Conservation (phyloP, 108 stramenopile genomes). For the Fragilariopsis cylindrus region DNA sequence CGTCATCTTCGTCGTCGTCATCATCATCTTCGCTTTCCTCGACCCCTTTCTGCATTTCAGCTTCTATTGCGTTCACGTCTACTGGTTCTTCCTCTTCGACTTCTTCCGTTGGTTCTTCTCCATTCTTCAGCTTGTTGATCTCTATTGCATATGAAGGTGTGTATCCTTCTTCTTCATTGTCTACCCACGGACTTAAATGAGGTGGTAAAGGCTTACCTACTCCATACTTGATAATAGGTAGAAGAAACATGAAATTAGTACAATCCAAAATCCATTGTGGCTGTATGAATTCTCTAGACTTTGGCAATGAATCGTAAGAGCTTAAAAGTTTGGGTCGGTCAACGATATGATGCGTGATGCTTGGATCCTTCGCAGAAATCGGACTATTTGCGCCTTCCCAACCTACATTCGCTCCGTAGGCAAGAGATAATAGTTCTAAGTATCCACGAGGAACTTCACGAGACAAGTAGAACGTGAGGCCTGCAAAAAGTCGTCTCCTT, state of each 20-base stretch:
- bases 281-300: conserved; percentile 93
- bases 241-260: conserved; percentile 88
- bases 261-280: conserved; percentile 99
- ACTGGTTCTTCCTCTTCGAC: conserved; percentile 21
- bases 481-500: conserved; percentile 73
- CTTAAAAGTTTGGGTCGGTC: conserved; percentile 83
- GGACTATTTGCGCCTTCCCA: conserved; percentile 95
- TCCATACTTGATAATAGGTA: conserved; percentile 86
- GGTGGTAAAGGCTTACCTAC: conserved; percentile 93
- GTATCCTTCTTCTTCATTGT: conserved; percentile 97
- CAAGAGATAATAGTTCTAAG: conserved; percentile 88
- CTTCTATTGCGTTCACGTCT: conserved; percentile 21
- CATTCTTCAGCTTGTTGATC: conserved; percentile 87
- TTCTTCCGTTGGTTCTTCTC: conserved; percentile 50
- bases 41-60: conserved; percentile 22
- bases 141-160: conserved; percentile 96
- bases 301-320: conserved; percentile 62
- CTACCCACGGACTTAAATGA: conserved; percentile 98
- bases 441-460: conserved; percentile 94
- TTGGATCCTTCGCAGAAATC: conserved; percentile 72
- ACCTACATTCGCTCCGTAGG: conserved; percentile 92
- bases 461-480: conserved; percentile 89
- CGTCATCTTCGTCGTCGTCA: conserved; percentile 46
- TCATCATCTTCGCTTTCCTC: conserved; percentile 26
- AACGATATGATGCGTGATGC: conserved; percentile 94